phyloP scores from a whole-genome alignment of 2,329 filamentous ascomycete genomes.

The Sporothrix humicola region DNA sequence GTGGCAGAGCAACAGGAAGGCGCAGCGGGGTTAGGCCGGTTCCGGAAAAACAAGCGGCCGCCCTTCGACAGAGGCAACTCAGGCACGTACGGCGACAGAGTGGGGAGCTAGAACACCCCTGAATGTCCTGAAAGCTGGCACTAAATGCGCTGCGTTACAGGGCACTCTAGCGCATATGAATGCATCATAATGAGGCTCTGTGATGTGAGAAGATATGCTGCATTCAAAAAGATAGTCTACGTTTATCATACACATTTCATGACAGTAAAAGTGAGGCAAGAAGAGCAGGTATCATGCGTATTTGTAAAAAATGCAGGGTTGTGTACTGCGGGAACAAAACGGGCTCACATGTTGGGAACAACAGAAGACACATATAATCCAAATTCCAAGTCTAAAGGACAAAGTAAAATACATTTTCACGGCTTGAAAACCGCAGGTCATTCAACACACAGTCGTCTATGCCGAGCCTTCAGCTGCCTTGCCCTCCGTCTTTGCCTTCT shows the following conservation, averaged over 20 bases:
- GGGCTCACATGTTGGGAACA: neutral
- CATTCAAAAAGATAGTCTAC: too few relatives aligned
- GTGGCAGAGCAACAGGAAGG: slow-evolving; percentile 29
- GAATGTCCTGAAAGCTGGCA: neutral
- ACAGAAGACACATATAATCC: neutral
- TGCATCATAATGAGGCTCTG: too few relatives aligned
- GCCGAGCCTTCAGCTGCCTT: neutral
- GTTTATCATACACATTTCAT: too few relatives aligned
- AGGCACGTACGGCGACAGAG: neutral
- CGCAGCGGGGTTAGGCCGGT: slow-evolving; percentile 30
- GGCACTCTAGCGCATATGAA: neutral
- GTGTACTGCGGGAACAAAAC: neutral
- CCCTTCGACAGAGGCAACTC: neutral
- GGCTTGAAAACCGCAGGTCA: neutral
- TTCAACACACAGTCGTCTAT: neutral
- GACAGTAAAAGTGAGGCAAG: too few relatives aligned
- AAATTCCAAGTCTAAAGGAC: neutral
- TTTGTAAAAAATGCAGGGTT: too few relatives aligned
- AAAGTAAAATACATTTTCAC: neutral
- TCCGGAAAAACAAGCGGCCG: slow-evolving; percentile 36
- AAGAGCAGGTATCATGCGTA: too few relatives aligned
- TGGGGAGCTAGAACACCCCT: neutral
- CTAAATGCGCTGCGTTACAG: neutral
- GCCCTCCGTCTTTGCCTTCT: slow-evolving; percentile 9
- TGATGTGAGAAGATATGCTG: too few relatives aligned